Evolutionary conservation across 2,329 filamentous ascomycete genomes (phyloP).

Genomic region (Emergomyces orientalis): DNA sequence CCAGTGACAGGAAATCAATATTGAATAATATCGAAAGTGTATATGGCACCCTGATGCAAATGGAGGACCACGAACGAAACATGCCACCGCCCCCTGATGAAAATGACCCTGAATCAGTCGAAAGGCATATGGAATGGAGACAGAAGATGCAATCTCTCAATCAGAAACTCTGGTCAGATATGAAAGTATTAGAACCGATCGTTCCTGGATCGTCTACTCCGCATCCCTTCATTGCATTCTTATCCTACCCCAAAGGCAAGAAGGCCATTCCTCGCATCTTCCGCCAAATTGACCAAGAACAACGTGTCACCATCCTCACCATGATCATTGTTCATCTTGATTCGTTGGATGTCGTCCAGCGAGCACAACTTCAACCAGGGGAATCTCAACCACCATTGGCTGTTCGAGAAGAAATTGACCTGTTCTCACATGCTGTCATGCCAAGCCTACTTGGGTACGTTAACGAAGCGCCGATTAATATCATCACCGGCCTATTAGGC

Average conservation of each 20-base stretch:
- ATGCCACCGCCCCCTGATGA: conserved; percentile 61
- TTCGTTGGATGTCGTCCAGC: conserved; percentile 77
- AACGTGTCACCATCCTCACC: conserved; percentile 84
- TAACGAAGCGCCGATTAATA: conserved; percentile 79
- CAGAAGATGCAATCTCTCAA: conserved; percentile 63
- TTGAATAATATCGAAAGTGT: conserved; percentile 81
- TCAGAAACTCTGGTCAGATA: conserved; percentile 67
- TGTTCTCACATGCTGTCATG: conserved; percentile 83
- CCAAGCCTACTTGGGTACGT: conserved; percentile 82
- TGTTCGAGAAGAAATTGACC: conserved; percentile 82
- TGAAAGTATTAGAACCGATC: conserved; percentile 91
- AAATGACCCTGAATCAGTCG: conserved; percentile 58
- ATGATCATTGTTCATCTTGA: conserved; percentile 94
- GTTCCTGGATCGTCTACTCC: conserved; percentile 56
- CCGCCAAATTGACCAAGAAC: conserved; percentile 82
- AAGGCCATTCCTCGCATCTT: conserved; percentile 92
- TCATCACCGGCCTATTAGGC: conserved; percentile 81
- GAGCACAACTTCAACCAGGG: conserved; percentile 63
- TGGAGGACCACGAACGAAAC: conserved; percentile 84
- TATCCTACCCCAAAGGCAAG: conserved; percentile 92
- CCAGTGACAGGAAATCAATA: conserved; percentile 70
- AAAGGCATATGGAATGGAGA: conserved; percentile 71
- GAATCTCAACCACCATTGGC: conserved; percentile 64
- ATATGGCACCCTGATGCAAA: conserved; percentile 78
- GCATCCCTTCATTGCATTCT: conserved; percentile 92